Conservation (phyloP, 73 alveolate species). For the Stentor roeselii region DNA sequence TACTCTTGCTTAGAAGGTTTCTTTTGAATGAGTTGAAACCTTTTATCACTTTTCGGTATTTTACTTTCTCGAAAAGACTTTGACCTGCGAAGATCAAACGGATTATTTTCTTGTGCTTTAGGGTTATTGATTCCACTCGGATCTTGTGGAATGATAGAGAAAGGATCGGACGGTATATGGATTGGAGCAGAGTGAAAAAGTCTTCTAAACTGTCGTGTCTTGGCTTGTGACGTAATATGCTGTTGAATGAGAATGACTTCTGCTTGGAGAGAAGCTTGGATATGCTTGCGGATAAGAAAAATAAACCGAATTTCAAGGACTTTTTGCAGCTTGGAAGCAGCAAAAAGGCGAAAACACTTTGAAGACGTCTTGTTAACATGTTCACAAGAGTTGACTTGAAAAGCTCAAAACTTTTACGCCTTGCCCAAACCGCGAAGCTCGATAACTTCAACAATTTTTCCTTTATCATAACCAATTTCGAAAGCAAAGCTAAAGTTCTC, state of each 20-base stretch:
- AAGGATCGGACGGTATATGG: not conserved
- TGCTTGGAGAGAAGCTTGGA: not conserved
- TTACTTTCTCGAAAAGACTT: not conserved
- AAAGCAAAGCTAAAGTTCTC: too few relatives aligned
- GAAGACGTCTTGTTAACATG: too few relatives aligned
- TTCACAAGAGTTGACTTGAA: too few relatives aligned
- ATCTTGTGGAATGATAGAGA: not conserved
- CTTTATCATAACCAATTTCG: too few relatives aligned
- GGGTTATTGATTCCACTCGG: too few relatives aligned
- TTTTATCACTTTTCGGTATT: not conserved
- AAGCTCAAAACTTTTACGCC: too few relatives aligned
- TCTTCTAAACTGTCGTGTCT: not conserved
- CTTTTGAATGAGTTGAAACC: not conserved
- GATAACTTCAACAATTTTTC: too few relatives aligned
- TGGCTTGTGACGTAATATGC: not conserved
- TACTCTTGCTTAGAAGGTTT: not conserved
- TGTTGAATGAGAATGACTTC: not conserved
- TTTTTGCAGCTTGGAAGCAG: too few relatives aligned
- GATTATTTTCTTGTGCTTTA: not conserved
- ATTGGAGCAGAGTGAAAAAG: too few relatives aligned
- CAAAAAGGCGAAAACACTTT: too few relatives aligned
- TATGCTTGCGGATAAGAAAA: not conserved
- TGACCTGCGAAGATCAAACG: not conserved
- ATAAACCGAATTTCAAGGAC: not conserved
- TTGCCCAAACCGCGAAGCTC: too few relatives aligned